A percentile compares a stretch with the other conserved stretches of the same genome.
These are phyloP conservation scores for Austroboletus eburneus DNA, from an alignment of 768 basidiomycete genomes.

Conservation along the genomic window DNA sequence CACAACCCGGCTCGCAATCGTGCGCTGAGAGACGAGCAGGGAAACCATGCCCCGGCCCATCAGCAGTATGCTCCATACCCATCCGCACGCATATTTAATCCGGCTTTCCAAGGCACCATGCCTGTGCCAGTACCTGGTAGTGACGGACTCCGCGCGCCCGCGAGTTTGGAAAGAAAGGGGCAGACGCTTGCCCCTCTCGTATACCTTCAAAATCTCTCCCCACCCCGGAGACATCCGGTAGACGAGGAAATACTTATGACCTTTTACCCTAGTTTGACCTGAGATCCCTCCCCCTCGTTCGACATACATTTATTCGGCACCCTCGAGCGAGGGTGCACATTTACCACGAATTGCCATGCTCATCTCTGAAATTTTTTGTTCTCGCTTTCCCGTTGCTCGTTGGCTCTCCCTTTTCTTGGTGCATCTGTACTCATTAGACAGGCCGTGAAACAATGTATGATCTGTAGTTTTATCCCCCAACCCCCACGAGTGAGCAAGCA, in stretches of 20 bases:
- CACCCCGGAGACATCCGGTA: slow-evolving; percentile 60
- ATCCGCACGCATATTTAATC: slow-evolving; percentile 18
- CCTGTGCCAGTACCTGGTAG: background rate
- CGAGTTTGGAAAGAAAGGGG: slow-evolving; percentile 16
- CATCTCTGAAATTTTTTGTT: no score
- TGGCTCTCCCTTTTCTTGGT: slow-evolving; percentile 20
- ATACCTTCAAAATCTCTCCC: slow-evolving; percentile 57
- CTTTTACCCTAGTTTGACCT: slow-evolving; percentile 36
- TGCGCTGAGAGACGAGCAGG: slow-evolving; percentile 26
- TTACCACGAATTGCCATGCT: slow-evolving; percentile 10
- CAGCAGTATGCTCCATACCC: slow-evolving; percentile 32
- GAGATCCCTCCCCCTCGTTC: slow-evolving; percentile 14
- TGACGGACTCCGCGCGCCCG: background rate
- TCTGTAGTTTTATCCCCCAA: slow-evolving; percentile 5
- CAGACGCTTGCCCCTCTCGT: slow-evolving; percentile 55
- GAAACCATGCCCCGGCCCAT: slow-evolving; percentile 10
- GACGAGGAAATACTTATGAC: slow-evolving; percentile 71
- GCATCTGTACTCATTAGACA: slow-evolving; percentile 22
- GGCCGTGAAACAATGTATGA: slow-evolving; percentile 20
- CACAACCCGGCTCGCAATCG: slow-evolving; percentile 44
- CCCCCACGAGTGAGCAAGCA: background rate
- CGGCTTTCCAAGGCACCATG: slow-evolving; percentile 2
- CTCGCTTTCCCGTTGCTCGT: slow-evolving; percentile 1
- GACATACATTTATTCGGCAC: slow-evolving; percentile 7
- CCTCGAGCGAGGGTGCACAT: slow-evolving; percentile 4